Base-by-base conservation (phyloP, 495 filamentous ascomycete genomes). In the Penicillium argentinense region DNA sequence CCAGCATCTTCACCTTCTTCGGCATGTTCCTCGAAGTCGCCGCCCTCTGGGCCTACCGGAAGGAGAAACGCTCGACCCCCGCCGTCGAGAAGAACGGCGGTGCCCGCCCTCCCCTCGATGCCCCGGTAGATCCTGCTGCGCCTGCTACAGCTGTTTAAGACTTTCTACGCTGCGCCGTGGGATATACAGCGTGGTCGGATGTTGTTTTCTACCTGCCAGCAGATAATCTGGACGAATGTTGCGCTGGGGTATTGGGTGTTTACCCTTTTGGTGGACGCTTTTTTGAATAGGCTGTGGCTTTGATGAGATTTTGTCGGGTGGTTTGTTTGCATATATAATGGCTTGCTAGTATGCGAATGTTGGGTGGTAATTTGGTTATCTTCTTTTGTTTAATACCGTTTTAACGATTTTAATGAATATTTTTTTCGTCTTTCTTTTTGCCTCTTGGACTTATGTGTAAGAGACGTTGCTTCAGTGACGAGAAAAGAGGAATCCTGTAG, bases 11-110 rank as follows among this genome's bases (percentile, higher is more conserved):
- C 39, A 62, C 63, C 22, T 77, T 77, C 63, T 72, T 80, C 56
- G 71, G 72, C 51, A 66, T 80, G 27, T 54, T 81, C 53, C 68
- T 80, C 43, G 78, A 82, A 54, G 68, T 78, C 27, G 57, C 70
- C 33, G 66, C 65, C 34, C 74, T 77, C 32, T 81, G 78, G 79
- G 55, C 64, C 14, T 63, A 68, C 39, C 57, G 58, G 25, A 64
- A 51, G 36, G 62, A 60, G 32, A 61, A 53, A 45, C 25, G 39
- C 13, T 16, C 40, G 9, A 17, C 40, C 18, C 39, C 55, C 0
- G 38, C 42, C 2, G 42, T 54, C 13, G 66, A 70, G 46, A 70
- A 69, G 49, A 43, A 48, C n/a, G 30, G 45, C 25, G 47, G 44
- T 9, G 17, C 29, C 9, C 59, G 59, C 21, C 19, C 45, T 3